Conservation (phyloP, 352 stramenopile species). For the Sclerospora graminicola region DNA sequence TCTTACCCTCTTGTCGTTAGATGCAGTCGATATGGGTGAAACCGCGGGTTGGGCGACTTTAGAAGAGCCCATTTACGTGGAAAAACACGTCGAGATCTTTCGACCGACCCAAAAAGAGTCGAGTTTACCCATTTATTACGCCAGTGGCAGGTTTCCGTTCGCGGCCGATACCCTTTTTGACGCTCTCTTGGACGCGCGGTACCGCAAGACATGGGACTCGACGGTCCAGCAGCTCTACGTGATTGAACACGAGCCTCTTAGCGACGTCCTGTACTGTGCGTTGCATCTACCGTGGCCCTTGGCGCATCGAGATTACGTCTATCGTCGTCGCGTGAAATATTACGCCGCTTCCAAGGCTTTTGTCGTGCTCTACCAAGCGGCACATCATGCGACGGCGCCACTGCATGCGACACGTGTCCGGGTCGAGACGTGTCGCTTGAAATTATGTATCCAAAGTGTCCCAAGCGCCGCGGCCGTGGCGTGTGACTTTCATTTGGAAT, state of each 20-base stretch:
- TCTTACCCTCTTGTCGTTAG: too few relatives aligned
- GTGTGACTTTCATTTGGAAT: slow-evolving; percentile 67
- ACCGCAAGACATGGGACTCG: slow-evolving; percentile 45
- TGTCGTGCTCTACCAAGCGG: slow-evolving; percentile 51
- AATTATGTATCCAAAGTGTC: slow-evolving; percentile 49
- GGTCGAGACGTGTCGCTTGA: slow-evolving; percentile 51
- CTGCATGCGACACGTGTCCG: slow-evolving; percentile 30
- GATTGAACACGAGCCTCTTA: slow-evolving; percentile 32
- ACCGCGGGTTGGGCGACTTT: slow-evolving; percentile 49
- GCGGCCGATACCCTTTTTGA: slow-evolving; percentile 67
- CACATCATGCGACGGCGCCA: slow-evolving; percentile 37
- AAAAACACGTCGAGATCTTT: slow-evolving; percentile 71
- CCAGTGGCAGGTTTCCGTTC: slow-evolving; percentile 62
- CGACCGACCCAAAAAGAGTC: slow-evolving; percentile 36
- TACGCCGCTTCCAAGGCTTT: slow-evolving; percentile 45
- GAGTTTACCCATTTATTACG: slow-evolving; percentile 53
- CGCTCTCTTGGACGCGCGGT: slow-evolving; percentile 42
- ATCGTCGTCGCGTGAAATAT: slow-evolving; percentile 46
- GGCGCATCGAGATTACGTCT: slow-evolving; percentile 71
- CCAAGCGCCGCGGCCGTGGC: slow-evolving; percentile 28
- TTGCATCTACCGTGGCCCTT: slow-evolving; percentile 57
- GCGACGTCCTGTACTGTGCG: slow-evolving; percentile 59
- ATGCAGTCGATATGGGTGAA: slow-evolving; percentile 60
- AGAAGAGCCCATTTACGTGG: slow-evolving; percentile 54
- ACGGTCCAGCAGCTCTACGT: slow-evolving; percentile 35